Evolutionary conservation across 2,329 filamentous ascomycete genomes (phyloP), one percentile per base, ranked within the genome.

Genomic region (Nothopassalora personata): DNA sequence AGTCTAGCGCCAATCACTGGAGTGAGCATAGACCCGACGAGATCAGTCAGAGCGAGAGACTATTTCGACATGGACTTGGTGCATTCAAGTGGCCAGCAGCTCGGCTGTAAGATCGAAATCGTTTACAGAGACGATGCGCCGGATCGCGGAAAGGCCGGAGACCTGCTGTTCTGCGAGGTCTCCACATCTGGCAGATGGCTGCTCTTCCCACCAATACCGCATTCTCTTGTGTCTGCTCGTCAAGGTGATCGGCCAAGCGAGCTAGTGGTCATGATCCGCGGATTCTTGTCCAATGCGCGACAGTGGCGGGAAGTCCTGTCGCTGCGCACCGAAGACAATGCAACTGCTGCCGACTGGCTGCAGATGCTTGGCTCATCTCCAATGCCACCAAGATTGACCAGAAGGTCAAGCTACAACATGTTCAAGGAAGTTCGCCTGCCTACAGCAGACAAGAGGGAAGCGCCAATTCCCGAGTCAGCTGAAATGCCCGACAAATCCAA

Each of bases 81-180:
- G 53, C 94, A 99, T 73, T 96, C 93, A 1, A 96, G 85, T 68
- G 92, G 93, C 1, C 93, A 97, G 72, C 82, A 91, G 60, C 81
- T 99, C 48, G 90, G 91, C 67, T 97, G 94, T 71, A 89, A 89
- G 66, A 85, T 96, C 15, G 94, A 99, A 72, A 73, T 99, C 31
- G 81, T 97, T 13, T 83, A 93, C 64, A 85, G 94, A 70, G 93
- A 97, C 70, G 90, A 90, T 66, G 80, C 85, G 27, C 80, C 82
- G n/a, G 83, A 84, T 52, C 80, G 83, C 36, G 83, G 83, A 3
- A 83, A 87, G 62, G 79, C 83, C 52, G 91, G 93, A 6, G 94
- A 99, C 72, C 73, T 99, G n/a, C 82, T 99, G 23, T 88, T 99
- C 58, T 92, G 93, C 65, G 92, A 97, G 73, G 85, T 91, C n/a